phyloP scores from a whole-genome alignment of 306 rosid species.

The Ammopiptanthus mongolicus region DNA sequence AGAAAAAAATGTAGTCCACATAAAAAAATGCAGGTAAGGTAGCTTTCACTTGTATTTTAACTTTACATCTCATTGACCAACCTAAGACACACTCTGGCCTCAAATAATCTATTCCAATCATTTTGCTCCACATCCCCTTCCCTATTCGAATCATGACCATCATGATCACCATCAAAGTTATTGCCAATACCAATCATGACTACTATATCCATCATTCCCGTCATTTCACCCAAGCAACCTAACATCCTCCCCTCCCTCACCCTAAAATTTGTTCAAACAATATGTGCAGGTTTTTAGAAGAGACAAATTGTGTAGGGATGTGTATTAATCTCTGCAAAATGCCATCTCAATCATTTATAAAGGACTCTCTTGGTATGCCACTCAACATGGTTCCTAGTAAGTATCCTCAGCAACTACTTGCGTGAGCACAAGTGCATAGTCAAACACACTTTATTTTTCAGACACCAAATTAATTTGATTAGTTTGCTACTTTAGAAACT shows the following conservation, averaged over 20 bases:
- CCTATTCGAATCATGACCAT: conserved; percentile 21
- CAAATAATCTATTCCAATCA: conserved; percentile 35
- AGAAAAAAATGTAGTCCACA: conserved; percentile 71
- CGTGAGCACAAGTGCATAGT: neutral
- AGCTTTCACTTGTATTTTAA: neutral
- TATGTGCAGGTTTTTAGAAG: conserved; percentile 67
- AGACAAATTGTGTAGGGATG: conserved; percentile 77
- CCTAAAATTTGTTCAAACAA: neutral
- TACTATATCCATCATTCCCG: neutral
- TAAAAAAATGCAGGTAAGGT: conserved; percentile 79
- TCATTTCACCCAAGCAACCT: neutral
- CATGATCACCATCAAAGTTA: conserved; percentile 25
- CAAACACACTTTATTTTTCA: neutral
- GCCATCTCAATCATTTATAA: conserved; percentile 74
- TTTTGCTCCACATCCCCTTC: conserved; percentile 31
- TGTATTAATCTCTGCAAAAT: conserved; percentile 78
- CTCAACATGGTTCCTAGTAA: conserved; percentile 89
- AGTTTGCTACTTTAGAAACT: neutral
- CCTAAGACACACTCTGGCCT: conserved; percentile 30
- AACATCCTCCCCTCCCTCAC: neutral
- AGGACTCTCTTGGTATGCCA: conserved; percentile 71
- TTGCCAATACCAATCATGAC: conserved; percentile 24
- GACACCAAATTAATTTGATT: neutral
- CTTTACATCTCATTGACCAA: conserved; percentile 23
- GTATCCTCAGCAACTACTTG: conserved; percentile 18